Base-by-base conservation (phyloP, 305 asterid genomes). In the Solanum hybrid region DNA sequence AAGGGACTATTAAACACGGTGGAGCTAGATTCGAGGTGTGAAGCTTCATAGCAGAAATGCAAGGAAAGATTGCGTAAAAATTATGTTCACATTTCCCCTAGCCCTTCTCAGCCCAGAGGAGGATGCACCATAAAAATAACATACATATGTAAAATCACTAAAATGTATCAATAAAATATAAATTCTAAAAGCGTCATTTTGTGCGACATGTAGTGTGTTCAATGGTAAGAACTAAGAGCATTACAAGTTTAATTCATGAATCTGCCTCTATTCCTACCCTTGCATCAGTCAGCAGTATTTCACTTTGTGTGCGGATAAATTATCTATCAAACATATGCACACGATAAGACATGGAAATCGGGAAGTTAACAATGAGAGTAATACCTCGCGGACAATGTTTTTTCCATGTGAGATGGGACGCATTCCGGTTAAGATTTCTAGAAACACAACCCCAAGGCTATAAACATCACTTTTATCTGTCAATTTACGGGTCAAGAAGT, bases 381-480 rank as follows among this genome's bases (percentile, higher is more conserved):
- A 5, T 93, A 97, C 99, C 99, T 97, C 99, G 29, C 99, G 95
- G 75, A 97, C 98, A 67, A 96, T 95, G 93, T 97, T 97, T 90
- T 96, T 95, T 87, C 99, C 98, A 83, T 93, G 98, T 88, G 95
- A 92, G 94, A 96, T 96, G 14, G 99, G 98, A 51, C 93, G 97
- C 98, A 92, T 96, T 86, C 99, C 98, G 0, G 98, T 97, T 87
- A 97, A 89, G 88, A 97, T 93, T 94, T 97, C 98, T 87, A 97
- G 92, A 92, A 96, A 94, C 57, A 97, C 99, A 36, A 97, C 94
- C 3, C 99, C 99, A n/a, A 97, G 94, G 93, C 99, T 97, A 83
- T 97, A 97, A 61, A 97, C 98, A 20, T 97, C 99, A 89, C 99
- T 97, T 89, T 95, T 97, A 92, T 95, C 98, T 1, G 99, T 95